Base-by-base conservation (phyloP, 345 rosid genomes). In the Salix viminalis region DNA sequence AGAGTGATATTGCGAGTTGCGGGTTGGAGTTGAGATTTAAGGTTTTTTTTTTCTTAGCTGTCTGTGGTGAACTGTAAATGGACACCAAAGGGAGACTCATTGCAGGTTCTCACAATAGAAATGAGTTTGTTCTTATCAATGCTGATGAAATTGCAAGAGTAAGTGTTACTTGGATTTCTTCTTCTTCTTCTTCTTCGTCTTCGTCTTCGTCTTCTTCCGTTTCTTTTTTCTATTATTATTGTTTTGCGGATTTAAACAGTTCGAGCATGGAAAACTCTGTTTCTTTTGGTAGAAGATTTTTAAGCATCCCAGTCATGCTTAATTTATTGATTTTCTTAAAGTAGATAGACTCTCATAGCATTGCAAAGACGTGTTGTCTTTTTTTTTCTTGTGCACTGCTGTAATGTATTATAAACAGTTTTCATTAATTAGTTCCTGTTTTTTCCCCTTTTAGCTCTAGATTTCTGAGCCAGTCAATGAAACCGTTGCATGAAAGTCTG, bases 101-200 rank as follows among this genome's bases (percentile, higher is more conserved):
- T 68, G 96, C 97, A n/a, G 97, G 97, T 82, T 93, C 97, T 79
- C 97, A 93, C 79, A 91, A 90, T 37, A 84, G 97, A 80, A 93
- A 93, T 61, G 97, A 93, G 97, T 89, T 93, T 77, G 81, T 93
- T 66, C 87, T 93, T 69, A 93, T 93, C 80, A 90, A 90, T 83
- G 94, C 92, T 32, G 97, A 93, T 73, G 97, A 90, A 56, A 80
- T 80, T 77, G 89, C 88, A 26, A 74, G 92, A 80, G 97, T 93
- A 90, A 88, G 90, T 72, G 60, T 50, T 37, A 30, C 54, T 39
- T 52, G 13, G 68, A 70, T 24, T 67, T 12, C 70, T 2, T 39
- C 46, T 28, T 69, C 0, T 66, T 68, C 50, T 12, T 34, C 8
- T 62, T 15, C 69, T n/a, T n/a, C n/a, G n/a, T n/a, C n/a, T 26